Percentiles rank a stretch among this genome's conserved stretches.
Conservation (phyloP, 371 early-diverging fungal genomes). For the Mortierella sp. region DNA sequence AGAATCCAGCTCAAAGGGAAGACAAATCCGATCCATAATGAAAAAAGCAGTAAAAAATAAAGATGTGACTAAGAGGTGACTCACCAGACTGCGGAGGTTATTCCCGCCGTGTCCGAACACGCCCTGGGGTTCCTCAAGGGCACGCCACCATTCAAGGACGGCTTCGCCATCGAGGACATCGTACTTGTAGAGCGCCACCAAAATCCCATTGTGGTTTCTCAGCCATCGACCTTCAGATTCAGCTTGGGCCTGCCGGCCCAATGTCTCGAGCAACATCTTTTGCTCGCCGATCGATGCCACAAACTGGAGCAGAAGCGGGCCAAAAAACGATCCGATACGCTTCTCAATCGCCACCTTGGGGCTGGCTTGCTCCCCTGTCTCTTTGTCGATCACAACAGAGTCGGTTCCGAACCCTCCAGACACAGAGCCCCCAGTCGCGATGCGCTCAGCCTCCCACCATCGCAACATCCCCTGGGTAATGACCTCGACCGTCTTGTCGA, state of each 20-base stretch:
- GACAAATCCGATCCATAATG: not conserved
- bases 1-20: not conserved
- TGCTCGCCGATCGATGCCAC: slow-evolving; percentile 33
- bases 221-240: slow-evolving; percentile 24
- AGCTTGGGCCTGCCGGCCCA: slow-evolving; percentile 19
- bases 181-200: slow-evolving; percentile 49
- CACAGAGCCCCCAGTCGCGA: slow-evolving; percentile 33
- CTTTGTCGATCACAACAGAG: slow-evolving; percentile 19
- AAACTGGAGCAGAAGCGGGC: slow-evolving; percentile 43
- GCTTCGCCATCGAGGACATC: slow-evolving; percentile 46
- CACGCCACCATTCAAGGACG: slow-evolving; percentile 49
- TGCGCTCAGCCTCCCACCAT: slow-evolving; percentile 49
- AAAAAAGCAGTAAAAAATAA: not conserved
- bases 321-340: slow-evolving; percentile 35
- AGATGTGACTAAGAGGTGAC: slow-evolving; percentile 14
- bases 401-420: slow-evolving; percentile 28
- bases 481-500: slow-evolving; percentile 54
- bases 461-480: slow-evolving; percentile 47
- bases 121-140: slow-evolving; percentile 22
- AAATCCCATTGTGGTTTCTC: slow-evolving; percentile 38
- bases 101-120: slow-evolving; percentile 41
- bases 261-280: slow-evolving; percentile 26
- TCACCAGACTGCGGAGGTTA: slow-evolving; percentile 44
- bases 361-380: slow-evolving; percentile 20
- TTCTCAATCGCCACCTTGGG: slow-evolving; percentile 33